phyloP scores from a whole-genome alignment of 176 grass and related monocot species.

The Oryza coarctata region DNA sequence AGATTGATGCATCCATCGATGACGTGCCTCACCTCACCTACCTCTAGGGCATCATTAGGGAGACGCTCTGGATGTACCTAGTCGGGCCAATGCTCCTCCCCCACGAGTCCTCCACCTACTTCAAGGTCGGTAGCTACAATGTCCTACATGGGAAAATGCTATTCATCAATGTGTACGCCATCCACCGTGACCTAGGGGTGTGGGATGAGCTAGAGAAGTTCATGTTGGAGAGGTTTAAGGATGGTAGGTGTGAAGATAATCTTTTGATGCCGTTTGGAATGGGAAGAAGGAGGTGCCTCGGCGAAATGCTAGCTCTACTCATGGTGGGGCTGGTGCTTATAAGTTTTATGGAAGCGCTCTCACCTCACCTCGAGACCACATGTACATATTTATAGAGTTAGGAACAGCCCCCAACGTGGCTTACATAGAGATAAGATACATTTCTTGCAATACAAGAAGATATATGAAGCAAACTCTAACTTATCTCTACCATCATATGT shows the following conservation, averaged over 20 bases:
- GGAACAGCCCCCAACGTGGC: no score
- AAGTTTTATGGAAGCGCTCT: no score
- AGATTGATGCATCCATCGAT: conserved; percentile 30
- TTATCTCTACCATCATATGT: no score
- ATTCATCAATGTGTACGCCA: conserved; percentile 46
- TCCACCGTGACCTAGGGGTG: conserved; percentile 36
- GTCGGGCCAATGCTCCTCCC: conserved; percentile 29
- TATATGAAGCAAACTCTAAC: no score
- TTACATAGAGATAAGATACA: no score
- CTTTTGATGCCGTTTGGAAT: conserved; percentile 52
- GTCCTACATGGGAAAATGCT: conserved; percentile 40
- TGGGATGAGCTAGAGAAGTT: conserved; percentile 33
- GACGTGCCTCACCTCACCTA: conserved; percentile 45
- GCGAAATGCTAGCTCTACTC: conserved; percentile 26
- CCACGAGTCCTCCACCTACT: conserved; percentile 35
- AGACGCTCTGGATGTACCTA: conserved; percentile 50
- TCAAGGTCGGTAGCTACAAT: background rate
- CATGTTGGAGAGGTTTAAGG: conserved; percentile 49
- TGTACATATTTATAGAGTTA: no score
- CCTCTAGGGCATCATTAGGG: conserved; percentile 52
- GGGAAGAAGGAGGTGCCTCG: conserved; percentile 54
- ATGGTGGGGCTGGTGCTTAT: conserved; percentile 8
- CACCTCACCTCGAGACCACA: no score
- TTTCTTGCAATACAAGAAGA: no score
- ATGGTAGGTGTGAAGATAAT: background rate